phyloP scores from a whole-genome alignment of 2,329 filamentous ascomycete genomes.

The Mycogone perniciosa region DNA sequence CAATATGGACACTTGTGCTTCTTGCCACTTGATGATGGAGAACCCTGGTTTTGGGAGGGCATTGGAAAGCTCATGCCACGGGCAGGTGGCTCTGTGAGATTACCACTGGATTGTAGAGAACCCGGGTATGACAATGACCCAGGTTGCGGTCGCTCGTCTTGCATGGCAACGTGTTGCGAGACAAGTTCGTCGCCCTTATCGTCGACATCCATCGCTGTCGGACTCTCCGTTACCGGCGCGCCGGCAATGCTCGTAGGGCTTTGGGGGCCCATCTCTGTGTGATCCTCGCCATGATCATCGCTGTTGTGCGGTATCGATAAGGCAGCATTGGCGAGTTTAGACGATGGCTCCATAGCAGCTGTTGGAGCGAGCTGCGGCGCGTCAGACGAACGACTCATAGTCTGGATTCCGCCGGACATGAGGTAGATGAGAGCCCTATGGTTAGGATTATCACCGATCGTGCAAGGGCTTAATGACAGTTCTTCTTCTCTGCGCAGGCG shows the following conservation, averaged over 20 bases:
- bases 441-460: constrained; percentile 47
- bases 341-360: constrained; percentile 36
- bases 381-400: constrained; percentile 52
- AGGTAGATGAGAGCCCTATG: constrained; percentile 48
- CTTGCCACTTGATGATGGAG: constrained; percentile 58
- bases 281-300: constrained; percentile 31
- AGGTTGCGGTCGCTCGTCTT: constrained; percentile 46
- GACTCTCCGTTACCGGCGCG: constrained; percentile 42
- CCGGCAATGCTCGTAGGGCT: constrained; percentile 38
- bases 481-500: constrained; percentile 38
- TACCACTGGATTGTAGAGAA: constrained; percentile 37
- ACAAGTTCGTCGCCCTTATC: constrained; percentile 31
- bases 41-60: constrained; percentile 37
- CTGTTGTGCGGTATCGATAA: constrained; percentile 28
- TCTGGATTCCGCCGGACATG: constrained; percentile 45
- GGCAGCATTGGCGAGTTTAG: constrained; percentile 29
- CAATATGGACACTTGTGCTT: constrained; percentile 97
- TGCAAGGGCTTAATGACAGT: constrained; percentile 27
- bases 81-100: constrained; percentile 38
- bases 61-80: constrained; percentile 55
- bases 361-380: constrained; percentile 40
- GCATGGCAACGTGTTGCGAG: constrained; percentile 37
- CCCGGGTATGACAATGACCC: constrained; percentile 51
- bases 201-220: constrained; percentile 50
- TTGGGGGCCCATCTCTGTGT: constrained; percentile 37